Evolutionary conservation across 768 basidiomycete genomes (phyloP), one percentile per base, ranked within the genome.

Genomic region (Dacryopinax spathularia): DNA sequence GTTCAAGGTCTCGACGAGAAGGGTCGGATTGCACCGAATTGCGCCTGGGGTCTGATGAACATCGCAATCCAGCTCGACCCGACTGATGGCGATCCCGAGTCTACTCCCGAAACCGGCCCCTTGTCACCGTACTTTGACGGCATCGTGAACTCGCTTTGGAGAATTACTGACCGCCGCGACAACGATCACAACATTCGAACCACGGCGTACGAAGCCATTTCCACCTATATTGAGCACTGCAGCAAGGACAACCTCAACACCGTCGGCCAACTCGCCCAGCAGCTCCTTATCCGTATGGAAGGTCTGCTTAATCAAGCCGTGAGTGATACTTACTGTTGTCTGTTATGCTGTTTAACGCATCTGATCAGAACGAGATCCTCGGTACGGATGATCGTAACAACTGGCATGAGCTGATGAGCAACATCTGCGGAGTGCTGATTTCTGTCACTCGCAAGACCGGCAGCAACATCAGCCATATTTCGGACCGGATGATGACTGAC

Each of bases 361-460:
- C n/a, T n/a, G n/a, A n/a, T n/a, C n/a, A 94, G 84, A 91, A 89
- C 73, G 94, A 98, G 76, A 88, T 98, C 64, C 79, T 99, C 36
- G 96, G 96, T 43, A 79, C 86, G 18, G 96, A 99, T 74, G 96
- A 99, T 71, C 86, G 91, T 66, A 94, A 93, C 75, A 99, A 96
- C 77, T 96, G 95, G 93, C 96, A 96, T 71, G 95, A 99, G 73
- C 80, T 99, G 27, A 94, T 96, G 73, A 87, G 91, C 75, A 96
- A 95, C 76, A 81, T 97, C 69, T 96, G 93, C 73, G 85, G 87
- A 67, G 89, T 96, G 56, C 80, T 90, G 62, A 88, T 91, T 62
- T 91, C 91, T 70, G 85, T 93, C 41, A 83, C 92, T 65, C 89
- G 93, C 65, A 89, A 91, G 75, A 80, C 97, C 44, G 84, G 82